phyloP scores from a whole-genome alignment of 805 yeast genomes.

The Starmerella apicola region DNA sequence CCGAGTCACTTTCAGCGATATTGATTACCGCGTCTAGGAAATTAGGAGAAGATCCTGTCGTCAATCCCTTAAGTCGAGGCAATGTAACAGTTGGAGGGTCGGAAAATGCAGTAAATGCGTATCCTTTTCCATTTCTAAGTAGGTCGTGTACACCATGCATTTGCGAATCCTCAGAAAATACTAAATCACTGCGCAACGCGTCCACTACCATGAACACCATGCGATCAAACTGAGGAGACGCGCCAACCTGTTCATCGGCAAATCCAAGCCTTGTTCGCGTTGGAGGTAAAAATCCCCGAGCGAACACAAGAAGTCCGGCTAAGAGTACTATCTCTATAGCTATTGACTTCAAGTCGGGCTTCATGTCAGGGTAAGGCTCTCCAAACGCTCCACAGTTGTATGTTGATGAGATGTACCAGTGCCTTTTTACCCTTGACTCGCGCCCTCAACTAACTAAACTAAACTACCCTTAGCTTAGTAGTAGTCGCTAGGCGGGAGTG shows the following conservation, averaged over 20 bases:
- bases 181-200: slow-evolving; percentile 81
- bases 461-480: not conserved
- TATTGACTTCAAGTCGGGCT: slow-evolving; percentile 1
- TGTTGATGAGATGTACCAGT: too few relatives aligned
- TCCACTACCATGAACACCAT: slow-evolving; percentile 79
- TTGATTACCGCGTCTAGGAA: slow-evolving; percentile 89
- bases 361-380: too few relatives aligned
- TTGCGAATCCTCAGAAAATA: slow-evolving; percentile 51
- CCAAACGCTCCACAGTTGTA: too few relatives aligned
- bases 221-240: slow-evolving; percentile 43
- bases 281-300: slow-evolving; percentile 85
- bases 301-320: slow-evolving; percentile 48
- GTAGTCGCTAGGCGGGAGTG: not conserved
- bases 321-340: slow-evolving; percentile 30
- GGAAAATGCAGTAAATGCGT: slow-evolving; percentile 84
- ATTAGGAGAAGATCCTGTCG: slow-evolving; percentile 90
- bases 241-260: slow-evolving; percentile 12
- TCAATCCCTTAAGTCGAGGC: slow-evolving; percentile 59
- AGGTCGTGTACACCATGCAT: slow-evolving; percentile 58
- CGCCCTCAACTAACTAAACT: too few relatives aligned
- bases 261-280: slow-evolving; percentile 60
- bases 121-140: slow-evolving; percentile 52
- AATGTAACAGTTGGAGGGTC: slow-evolving; percentile 95
- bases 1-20: slow-evolving; percentile 78
- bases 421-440: too few relatives aligned